Evolutionary conservation across 768 basidiomycete species (phyloP), one percentile per base, ranked within the genome.

Genomic region (Tephrocybe sp.): DNA sequence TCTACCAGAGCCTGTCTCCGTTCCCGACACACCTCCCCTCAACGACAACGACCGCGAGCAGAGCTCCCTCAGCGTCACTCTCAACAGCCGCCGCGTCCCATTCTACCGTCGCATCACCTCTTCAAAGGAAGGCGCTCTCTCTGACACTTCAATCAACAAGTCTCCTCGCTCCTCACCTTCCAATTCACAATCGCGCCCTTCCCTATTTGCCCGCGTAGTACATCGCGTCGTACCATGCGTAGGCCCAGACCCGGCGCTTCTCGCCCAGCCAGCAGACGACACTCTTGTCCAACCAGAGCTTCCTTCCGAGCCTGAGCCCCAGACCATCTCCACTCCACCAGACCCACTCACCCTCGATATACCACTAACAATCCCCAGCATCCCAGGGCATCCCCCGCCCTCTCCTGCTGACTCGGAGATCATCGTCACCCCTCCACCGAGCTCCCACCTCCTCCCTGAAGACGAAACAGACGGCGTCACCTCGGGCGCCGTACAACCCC

Each of bases 401-500:
- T 62, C 62, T 6, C 56, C 62, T 11, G 56, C 60, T 11, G 62
- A 65, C 47, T 63, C 65, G 0, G 65, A 66, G 19, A 56, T 69
- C 22, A 59, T 76, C 47, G 73, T 72, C 24, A 64, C 69, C 8
- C 68, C 66, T n/a, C 70, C 67, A 27, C 66, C 59, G 25, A 61
- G 46, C 21, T 60, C 48, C 54, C 67, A 68, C 71, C 60, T 60
- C 61, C 52, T 68, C 51, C 77, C 89, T 7, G 73, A 75, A 27
- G 81, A 85, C 7, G 91, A 92, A 69, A 92, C 92, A 9, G 91
- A 85, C 52, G 91, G 88, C 19, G 72, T 96, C 54, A 90, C 89
- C 5, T 92, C 90, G 9, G 88, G 91, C 28, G 90, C 91, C 25
- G 93, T 95, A 16, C 90, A 93, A 61, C 82, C 92, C 3, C 92